These are phyloP conservation scores for Fusarium camptoceras DNA, from an alignment of 2,329 filamentous ascomycete species.

Conservation along the genomic window DNA sequence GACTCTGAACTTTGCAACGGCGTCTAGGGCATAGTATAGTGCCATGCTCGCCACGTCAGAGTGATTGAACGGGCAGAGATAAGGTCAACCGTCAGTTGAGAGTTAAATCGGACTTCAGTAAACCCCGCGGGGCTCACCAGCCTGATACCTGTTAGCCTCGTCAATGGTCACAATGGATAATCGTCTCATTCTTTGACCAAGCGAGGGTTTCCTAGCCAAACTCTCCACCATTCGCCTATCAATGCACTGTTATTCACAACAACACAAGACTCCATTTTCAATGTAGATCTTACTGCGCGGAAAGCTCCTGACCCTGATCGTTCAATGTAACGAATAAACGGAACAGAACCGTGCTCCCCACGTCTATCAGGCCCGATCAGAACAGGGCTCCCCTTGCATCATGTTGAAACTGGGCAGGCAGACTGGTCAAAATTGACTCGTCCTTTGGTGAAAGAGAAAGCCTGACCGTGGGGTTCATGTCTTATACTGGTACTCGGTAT, in stretches of 20 bases:
- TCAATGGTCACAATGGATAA: slow-evolving; percentile 12
- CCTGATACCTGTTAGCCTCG: background rate
- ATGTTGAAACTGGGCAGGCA: slow-evolving; percentile 39
- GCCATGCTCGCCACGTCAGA: slow-evolving; percentile 40
- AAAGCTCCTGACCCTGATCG: slow-evolving; percentile 28
- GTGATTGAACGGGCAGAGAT: slow-evolving; percentile 20
- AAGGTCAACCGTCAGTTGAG: slow-evolving; percentile 5
- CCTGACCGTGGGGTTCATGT: slow-evolving; percentile 44
- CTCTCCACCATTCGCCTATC: background rate
- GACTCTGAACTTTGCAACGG: slow-evolving; percentile 14
- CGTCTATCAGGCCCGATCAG: slow-evolving; percentile 21
- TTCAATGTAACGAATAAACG: slow-evolving; percentile 18
- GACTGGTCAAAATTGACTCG: slow-evolving; percentile 22
- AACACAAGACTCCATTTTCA: slow-evolving; percentile 31
- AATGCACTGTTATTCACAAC: background rate
- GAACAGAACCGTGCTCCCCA: slow-evolving; percentile 40
- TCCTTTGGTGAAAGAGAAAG: slow-evolving; percentile 38
- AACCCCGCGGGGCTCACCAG: slow-evolving; percentile 11
- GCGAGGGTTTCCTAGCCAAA: slow-evolving; percentile 13
- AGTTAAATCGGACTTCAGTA: slow-evolving; percentile 23
- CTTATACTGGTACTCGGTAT: slow-evolving; percentile 19
- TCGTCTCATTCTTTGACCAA: slow-evolving; percentile 22
- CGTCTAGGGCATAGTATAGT: slow-evolving; percentile 16
- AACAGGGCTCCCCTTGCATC: slow-evolving; percentile 43
- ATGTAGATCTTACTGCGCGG: slow-evolving; percentile 36